Base-by-base conservation (phyloP, 208 protist species). In the Leptomonas seymouri region DNA sequence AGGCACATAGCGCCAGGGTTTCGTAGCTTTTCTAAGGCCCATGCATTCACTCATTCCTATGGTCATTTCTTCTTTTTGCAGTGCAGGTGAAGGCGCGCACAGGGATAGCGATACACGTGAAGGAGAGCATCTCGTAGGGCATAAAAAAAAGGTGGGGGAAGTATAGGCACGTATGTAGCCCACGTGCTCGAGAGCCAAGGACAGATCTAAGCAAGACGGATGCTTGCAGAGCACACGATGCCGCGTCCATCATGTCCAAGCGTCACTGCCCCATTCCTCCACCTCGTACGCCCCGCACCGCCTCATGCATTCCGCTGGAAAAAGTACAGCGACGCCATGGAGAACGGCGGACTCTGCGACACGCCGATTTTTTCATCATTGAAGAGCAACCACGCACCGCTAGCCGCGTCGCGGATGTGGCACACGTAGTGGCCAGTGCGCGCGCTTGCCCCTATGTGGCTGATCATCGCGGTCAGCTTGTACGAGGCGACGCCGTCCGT, bases 351-450 rank as follows among this genome's bases (percentile, higher is more conserved):
- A 11, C 92, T 75, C 61, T 91, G 62, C 59, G 93, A 97, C 25
- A 83, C 51, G 18, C 89, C 94, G 0, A 98, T 96, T 67, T 98
- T 97, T 44, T 97, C 87, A 77, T 99, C 98, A 80, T 99, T 99
- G 74, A 97, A 98, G 23, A 98, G 71, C 9, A 98, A 51, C 97
- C 97, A 99, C 56, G 90, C 55, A 20, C 86, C 80, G 0, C 67
- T 91, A 1, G 78, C 69, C 1, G 57, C 58, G 66, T 96, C 88
- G 65, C 91, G 85, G 36, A 98, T 74, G 77, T 97, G 93, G 70
- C 87, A 93, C 27, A 98, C 91, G 72, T 98, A 98, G 67, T 98
- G 95, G 28, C 95, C 95, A 16, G 74, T 85, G 59, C 85, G 88
- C 23, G 95, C 91, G 50, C 84, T 89, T n/a, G 83, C 68, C 2